Conservation (phyloP, 169 alveolate genomes). For the Plasmodium knowlesi region DNA sequence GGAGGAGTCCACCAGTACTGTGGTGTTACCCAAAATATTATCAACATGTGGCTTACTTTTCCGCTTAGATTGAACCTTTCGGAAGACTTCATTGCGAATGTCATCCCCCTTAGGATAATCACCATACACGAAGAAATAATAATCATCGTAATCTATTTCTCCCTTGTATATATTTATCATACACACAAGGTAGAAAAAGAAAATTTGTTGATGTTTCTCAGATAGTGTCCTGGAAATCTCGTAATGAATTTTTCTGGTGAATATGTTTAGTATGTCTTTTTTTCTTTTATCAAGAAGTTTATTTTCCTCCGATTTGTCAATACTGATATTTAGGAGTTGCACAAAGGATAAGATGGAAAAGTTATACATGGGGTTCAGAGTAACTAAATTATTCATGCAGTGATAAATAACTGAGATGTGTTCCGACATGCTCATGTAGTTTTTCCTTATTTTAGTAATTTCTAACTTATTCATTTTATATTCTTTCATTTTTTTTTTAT, state of each 20-base stretch:
- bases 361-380: conserved; percentile 47
- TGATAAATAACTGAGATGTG: conserved; percentile 54
- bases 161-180: conserved; percentile 64
- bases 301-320: conserved; percentile 72
- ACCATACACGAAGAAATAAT: conserved; percentile 43
- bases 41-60: neutral
- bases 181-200: conserved; percentile 63
- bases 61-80: conserved; percentile 7
- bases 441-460: conserved; percentile 52
- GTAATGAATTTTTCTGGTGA: conserved; percentile 47
- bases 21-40: neutral
- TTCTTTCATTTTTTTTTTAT: conserved; percentile 75
- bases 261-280: conserved; percentile 61
- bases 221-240: conserved; percentile 66
- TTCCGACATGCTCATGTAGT: conserved; percentile 56
- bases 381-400: conserved; percentile 22
- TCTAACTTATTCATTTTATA: conserved; percentile 69
- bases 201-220: conserved; percentile 64
- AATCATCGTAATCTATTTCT: conserved; percentile 67
- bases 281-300: conserved; percentile 65
- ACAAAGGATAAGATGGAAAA: conserved; percentile 54
- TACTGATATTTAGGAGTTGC: conserved; percentile 35
- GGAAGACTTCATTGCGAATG: conserved; percentile 31
- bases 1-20: neutral
- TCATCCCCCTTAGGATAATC: conserved; percentile 6